Evolutionary conservation across 1,284 basidiomycete genomes (phyloP).

Genomic region (Cryptococcus wingfieldii): DNA sequence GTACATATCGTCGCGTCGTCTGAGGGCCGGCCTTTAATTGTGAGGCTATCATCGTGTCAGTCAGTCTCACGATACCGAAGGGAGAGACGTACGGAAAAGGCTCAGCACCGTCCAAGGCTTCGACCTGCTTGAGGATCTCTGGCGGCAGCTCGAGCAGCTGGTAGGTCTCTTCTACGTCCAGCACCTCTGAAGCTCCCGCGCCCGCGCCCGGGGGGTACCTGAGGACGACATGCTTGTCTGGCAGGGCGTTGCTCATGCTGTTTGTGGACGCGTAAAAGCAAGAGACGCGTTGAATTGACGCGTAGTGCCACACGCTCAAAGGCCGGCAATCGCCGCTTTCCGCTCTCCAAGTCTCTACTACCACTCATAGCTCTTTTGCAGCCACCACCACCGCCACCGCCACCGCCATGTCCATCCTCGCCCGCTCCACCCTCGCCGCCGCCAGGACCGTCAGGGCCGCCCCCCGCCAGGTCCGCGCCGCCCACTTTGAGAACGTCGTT

Average conservation of each 20-base stretch:
- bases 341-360: too few species aligned
- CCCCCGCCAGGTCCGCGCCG: conserved; percentile 24
- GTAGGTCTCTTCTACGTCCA: conserved; percentile 33
- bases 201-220: conserved; percentile 16
- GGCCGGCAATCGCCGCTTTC: background rate
- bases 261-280: background rate
- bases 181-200: background rate
- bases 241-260: background rate
- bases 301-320: background rate
- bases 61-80: background rate
- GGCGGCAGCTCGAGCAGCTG: conserved; percentile 47
- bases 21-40: conserved; percentile 70
- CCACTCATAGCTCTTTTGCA: background rate
- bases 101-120: conserved; percentile 16
- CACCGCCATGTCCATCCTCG: conserved; percentile 30
- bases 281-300: background rate
- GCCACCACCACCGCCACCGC: background rate
- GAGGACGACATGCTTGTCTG: conserved; percentile 13
- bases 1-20: conserved; percentile 90
- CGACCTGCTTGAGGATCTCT: conserved; percentile 45
- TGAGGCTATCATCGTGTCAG: conserved; percentile 53
- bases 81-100: conserved; percentile 32
- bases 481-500: conserved; percentile 37
- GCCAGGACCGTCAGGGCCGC: conserved; percentile 16
- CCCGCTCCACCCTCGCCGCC: conserved; percentile 23